These are phyloP conservation scores for Circinella minor DNA, from an alignment of 371 early-diverging fungal genomes.

Conservation along the genomic window DNA sequence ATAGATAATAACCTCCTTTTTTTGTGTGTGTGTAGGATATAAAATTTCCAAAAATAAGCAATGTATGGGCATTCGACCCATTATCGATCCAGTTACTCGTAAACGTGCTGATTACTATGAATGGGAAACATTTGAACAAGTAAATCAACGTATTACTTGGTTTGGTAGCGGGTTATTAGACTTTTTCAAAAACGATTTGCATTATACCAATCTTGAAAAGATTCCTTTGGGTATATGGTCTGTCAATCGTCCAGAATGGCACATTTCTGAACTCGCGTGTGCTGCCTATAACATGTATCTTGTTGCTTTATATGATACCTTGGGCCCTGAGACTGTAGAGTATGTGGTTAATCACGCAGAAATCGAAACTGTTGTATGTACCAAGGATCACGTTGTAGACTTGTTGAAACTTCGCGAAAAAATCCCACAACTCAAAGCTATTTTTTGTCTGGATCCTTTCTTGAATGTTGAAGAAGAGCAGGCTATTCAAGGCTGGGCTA, in stretches of 20 bases:
- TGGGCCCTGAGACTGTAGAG: constrained; percentile 82
- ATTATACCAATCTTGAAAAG: constrained; percentile 31
- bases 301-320: constrained; percentile 96
- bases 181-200: constrained; percentile 46
- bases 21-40: constrained; percentile 1
- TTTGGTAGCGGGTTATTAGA: constrained; percentile 68
- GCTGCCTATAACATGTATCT: constrained; percentile 62
- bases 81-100: constrained; percentile 1
- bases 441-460: constrained; percentile 79
- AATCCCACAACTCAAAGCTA: constrained; percentile 67
- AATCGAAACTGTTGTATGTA: constrained; percentile 75
- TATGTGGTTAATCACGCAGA: constrained; percentile 76
- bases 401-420: constrained; percentile 59
- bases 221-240: constrained; percentile 72
- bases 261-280: constrained; percentile 75
- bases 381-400: constrained; percentile 67
- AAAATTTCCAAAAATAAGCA: constrained; percentile 1
- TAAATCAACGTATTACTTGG: constrained; percentile 69
- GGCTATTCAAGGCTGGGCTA: constrained; percentile 54
- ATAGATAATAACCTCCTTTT: not conserved
- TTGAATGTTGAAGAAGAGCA: constrained; percentile 34
- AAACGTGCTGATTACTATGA: constrained; percentile 48
- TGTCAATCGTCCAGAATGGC: constrained; percentile 94
- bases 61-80: constrained; percentile 9
- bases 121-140: constrained; percentile 81